Base-by-base conservation (phyloP, 2,329 filamentous ascomycete species). In the Verticillium dahliae region DNA sequence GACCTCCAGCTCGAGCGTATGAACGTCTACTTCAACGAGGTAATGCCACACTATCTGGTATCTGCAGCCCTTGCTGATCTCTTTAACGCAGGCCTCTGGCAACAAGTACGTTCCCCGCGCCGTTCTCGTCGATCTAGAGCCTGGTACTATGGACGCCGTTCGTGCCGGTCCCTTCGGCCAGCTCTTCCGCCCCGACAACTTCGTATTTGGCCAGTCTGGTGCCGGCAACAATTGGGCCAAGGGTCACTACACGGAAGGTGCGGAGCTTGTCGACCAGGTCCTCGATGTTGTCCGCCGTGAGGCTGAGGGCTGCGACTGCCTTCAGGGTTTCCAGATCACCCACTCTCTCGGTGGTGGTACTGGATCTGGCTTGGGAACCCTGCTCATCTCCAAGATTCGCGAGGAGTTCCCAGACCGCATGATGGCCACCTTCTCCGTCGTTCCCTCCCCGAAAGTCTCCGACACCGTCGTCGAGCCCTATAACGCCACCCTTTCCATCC, bases 181-280 rank as follows among this genome's bases (percentile, higher is more conserved):
- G 85, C 92, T 99, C 71, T 98, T 99, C 92, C 93, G 95, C 69
- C 95, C 95, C 77, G 95, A 99, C 85, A 99, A 98, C 90, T 98
- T 98, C 82, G 92, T 98, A 76, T 98, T 98, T 80, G 95, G 95
- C 73, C 95, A 98, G 85, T 98, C 95, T 73, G 94, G 95, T 87
- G 95, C 95, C 79, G 95, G 95, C 83, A 99, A 99, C 92, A 98
- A 98, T 89, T 99, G 95, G 95, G 95, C 95, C 81, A 99, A 98
- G 90, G 95, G 95, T 83, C 95, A 99, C 80, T 99, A 99, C 88
- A 99, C 95, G 69, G 95, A 99, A 85, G 95, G 95, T 88, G 95
- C 95, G 71, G 95, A 99, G 85, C 88, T 98, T 67, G 95, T 99
- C 71, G 95, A 99, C 85, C 87, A 97, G 75, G 95, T 99, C 71